Evolutionary conservation across 768 basidiomycete genomes (phyloP).

Genomic region (Rhizopogon vinicolor): DNA sequence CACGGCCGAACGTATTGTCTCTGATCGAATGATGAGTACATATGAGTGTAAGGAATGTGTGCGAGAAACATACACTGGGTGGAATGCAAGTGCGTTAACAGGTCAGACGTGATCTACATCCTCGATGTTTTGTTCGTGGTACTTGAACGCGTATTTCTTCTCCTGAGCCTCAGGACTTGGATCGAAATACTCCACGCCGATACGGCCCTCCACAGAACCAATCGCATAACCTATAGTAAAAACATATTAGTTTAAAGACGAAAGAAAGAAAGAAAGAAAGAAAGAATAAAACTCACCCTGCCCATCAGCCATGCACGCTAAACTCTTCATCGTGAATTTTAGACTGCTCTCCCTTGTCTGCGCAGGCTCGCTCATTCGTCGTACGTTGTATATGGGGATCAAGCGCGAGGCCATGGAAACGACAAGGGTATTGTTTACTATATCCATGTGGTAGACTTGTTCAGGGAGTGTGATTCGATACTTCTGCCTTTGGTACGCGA

Average conservation of each 20-base stretch:
- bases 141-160: conserved; percentile 87
- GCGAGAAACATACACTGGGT: no score
- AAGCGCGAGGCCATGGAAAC: conserved; percentile 90
- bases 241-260: not conserved
- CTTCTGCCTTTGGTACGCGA: conserved; percentile 51
- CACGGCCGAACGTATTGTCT: no score
- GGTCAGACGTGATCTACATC: conserved; percentile 77
- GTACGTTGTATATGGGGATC: conserved; percentile 85
- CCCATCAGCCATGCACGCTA: conserved; percentile 92
- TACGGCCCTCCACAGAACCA: conserved; percentile 91
- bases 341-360: conserved; percentile 89
- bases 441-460: conserved; percentile 81
- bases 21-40: no score
- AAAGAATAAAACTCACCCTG: conserved; percentile 50
- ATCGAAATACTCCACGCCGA: conserved; percentile 97
- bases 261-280: no score
- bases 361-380: conserved; percentile 69
- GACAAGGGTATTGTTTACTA: conserved; percentile 75
- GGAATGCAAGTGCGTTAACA: no score
- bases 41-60: no score
- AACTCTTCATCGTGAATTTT: conserved; percentile 89
- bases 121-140: conserved; percentile 85
- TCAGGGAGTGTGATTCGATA: conserved; percentile 68
- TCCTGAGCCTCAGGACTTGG: conserved; percentile 72
- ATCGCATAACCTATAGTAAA: conserved; percentile 74